phyloP scores from a whole-genome alignment of 805 yeast genomes.

The Candida sonorensis region DNA sequence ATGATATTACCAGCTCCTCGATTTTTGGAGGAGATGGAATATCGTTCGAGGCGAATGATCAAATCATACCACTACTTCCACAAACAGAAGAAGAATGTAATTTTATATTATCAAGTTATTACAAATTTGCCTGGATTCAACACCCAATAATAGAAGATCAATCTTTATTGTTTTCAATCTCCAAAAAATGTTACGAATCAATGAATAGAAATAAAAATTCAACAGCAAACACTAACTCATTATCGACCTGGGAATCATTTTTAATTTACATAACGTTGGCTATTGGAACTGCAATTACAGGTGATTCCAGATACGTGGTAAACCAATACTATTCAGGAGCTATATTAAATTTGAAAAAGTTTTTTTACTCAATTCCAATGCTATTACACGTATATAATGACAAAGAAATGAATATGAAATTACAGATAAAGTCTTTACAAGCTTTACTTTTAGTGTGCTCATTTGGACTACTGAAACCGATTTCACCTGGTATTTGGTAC shows the following conservation, averaged over 20 bases:
- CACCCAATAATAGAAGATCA: constrained; percentile 13
- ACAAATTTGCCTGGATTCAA: constrained; percentile 15
- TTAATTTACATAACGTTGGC: constrained; percentile 10
- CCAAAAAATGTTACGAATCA: neutral
- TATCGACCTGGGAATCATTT: constrained; percentile 12
- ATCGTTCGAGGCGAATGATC: neutral
- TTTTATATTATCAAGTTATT: constrained; percentile 9
- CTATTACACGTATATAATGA: constrained; percentile 1
- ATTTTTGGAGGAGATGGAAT: constrained; percentile 10
- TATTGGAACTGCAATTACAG: constrained; percentile 12
- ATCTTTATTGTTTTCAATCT: constrained; percentile 2
- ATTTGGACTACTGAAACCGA: constrained; percentile 39
- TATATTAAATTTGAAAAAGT: constrained; percentile 7
- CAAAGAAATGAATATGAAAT: neutral
- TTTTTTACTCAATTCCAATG: constrained; percentile 7
- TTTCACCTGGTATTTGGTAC: constrained; percentile 44
- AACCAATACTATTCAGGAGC: constrained; percentile 9
- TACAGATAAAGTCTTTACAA: constrained; percentile 31
- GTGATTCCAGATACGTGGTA: constrained; percentile 5
- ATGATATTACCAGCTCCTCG: constrained; percentile 10
- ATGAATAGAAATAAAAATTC: no score
- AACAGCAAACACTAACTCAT: no score
- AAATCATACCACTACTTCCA: constrained; percentile 3
- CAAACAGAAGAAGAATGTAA: constrained; percentile 4
- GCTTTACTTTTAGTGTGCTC: constrained; percentile 32